Base-by-base conservation (phyloP, 2,329 filamentous ascomycete species). In the Talaromyces sp. region DNA sequence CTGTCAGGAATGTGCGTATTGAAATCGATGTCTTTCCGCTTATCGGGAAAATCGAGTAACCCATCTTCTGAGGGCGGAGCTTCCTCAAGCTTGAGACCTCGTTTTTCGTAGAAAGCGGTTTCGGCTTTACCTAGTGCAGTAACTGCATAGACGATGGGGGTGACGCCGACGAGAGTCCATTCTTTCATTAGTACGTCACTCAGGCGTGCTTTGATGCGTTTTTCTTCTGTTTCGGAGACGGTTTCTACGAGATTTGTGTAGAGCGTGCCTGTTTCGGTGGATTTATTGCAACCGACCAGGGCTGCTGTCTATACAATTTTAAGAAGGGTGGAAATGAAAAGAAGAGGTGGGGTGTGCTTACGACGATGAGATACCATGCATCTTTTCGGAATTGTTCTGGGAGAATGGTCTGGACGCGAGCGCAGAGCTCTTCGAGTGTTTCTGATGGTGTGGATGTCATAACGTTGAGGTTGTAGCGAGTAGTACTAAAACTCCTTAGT, bases 381-480 rank as follows among this genome's bases (percentile, higher is more conserved):
- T 85, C 67, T 85, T 93, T 4, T 90, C 92, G 3, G 76, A 83
- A 14, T 83, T 96, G 68, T 31, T 70, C 67, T 9, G 73, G 69
- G 19, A 74, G 60, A 43, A 68, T 39, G 10, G 39, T 60, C 65
- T 72, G 73, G 16, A 72, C 71, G 31, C 68, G 64, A 24, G 64
- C 62, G 66, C 70, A 70, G n/a, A 76, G 70, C 9, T 67, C 63
- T 57, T 61, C 59, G n/a, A 66, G 65, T 62, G 64, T 65, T 67
- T 88, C 47, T 16, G 62, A 63, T 22, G 43, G 10, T 16, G 22
- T 33, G 24, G 39, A 27, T 8, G 64, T 37, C 64, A 66, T 66
- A 1, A n/a, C 61, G 39, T 27, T 37, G 7, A 39, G 52, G 19
- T 60, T 56, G 47, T 33, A 54, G 3, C 48, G 47, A n/a, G 52